Conservation (phyloP, 306 rosid species). For the Vigna trinervia region DNA sequence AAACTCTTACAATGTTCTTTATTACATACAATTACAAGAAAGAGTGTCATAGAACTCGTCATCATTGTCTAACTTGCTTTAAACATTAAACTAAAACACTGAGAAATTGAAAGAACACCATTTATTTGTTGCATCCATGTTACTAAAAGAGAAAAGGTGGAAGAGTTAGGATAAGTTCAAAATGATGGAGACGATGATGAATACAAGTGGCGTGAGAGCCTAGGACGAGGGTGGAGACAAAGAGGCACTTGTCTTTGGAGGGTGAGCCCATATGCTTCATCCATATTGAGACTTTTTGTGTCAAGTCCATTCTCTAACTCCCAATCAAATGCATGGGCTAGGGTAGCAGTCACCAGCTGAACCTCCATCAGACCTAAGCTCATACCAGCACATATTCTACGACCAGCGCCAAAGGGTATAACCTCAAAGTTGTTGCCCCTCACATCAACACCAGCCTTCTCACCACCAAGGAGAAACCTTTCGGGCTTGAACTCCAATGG, state of each 20-base stretch:
- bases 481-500: slow-evolving; percentile 77
- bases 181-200: not conserved
- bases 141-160: too few relatives aligned
- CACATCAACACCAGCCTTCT: slow-evolving; percentile 61
- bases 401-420: slow-evolving; percentile 85
- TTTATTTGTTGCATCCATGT: too few relatives aligned
- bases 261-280: slow-evolving; percentile 78
- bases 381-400: slow-evolving; percentile 80
- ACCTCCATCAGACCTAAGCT: slow-evolving; percentile 70
- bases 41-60: too few relatives aligned
- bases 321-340: slow-evolving; percentile 55
- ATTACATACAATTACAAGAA: too few relatives aligned
- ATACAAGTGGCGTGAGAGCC: slow-evolving; percentile 40
- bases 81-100: too few relatives aligned
- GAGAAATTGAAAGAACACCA: too few relatives aligned
- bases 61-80: too few relatives aligned
- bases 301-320: not conserved
- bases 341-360: slow-evolving; percentile 55
- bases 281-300: slow-evolving; percentile 66
- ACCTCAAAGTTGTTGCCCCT: slow-evolving; percentile 65
- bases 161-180: too few relatives aligned
- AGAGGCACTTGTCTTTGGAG: not conserved
- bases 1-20: too few relatives aligned
- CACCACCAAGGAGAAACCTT: slow-evolving; percentile 57
- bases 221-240: not conserved